Evolutionary conservation across 495 filamentous ascomycete species (phyloP).

Genomic region (Tuber borchii): DNA sequence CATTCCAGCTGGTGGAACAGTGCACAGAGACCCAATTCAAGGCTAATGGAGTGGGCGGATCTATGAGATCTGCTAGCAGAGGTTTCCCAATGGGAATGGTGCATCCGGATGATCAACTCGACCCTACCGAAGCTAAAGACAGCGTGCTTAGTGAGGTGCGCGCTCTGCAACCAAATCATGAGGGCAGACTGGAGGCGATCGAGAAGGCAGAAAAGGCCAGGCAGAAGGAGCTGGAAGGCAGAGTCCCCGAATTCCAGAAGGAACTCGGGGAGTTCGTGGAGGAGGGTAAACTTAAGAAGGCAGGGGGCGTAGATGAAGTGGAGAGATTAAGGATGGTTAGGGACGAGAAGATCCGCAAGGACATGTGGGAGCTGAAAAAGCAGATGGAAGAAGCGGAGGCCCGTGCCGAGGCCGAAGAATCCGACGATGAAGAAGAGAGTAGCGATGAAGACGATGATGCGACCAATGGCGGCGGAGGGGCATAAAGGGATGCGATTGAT

Average conservation of each 20-base stretch:
- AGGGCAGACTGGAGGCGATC: constrained; percentile 86
- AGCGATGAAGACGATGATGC: constrained; percentile 12
- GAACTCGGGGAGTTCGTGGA: constrained; percentile 83
- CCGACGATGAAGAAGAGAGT: constrained; percentile 27
- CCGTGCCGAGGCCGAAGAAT: constrained; percentile 31
- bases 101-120: constrained; percentile 58
- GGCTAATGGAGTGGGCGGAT: constrained; percentile 50
- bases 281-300: constrained; percentile 90
- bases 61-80: constrained; percentile 51
- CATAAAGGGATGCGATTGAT: constrained; percentile 1
- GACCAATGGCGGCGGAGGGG: not conserved
- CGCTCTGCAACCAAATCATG: constrained; percentile 90
- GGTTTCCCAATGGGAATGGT: constrained; percentile 55
- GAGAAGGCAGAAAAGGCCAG: constrained; percentile 85
- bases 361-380: constrained; percentile 71
- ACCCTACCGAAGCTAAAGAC: constrained; percentile 78
- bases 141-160: constrained; percentile 87
- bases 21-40: constrained; percentile 93
- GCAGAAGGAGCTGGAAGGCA: constrained; percentile 75
- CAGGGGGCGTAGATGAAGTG: constrained; percentile 86
- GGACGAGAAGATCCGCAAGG: constrained; percentile 78
- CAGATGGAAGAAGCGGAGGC: constrained; percentile 40
- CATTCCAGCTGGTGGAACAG: constrained; percentile 89
- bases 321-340: constrained; percentile 76
- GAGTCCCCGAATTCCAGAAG: constrained; percentile 75